phyloP scores from a whole-genome alignment of 2,329 filamentous ascomycete species.

The Claviceps pusilla region DNA sequence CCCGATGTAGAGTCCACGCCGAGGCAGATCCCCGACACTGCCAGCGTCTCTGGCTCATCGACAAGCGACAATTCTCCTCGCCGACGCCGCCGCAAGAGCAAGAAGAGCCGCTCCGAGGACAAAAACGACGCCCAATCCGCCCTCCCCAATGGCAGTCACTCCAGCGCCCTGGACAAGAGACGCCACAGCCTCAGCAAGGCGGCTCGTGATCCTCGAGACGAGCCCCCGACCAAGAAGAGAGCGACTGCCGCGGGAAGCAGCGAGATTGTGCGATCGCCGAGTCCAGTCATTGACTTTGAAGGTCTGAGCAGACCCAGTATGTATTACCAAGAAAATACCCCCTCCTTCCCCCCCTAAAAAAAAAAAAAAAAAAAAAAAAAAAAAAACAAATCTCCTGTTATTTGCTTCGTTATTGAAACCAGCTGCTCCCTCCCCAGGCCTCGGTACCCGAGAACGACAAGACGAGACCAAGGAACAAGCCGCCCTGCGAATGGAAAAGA shows the following conservation, averaged over 20 bases:
- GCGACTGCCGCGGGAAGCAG: slow-evolving; percentile 8
- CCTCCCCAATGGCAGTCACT: slow-evolving; percentile 16
- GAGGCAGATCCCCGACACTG: slow-evolving; percentile 15
- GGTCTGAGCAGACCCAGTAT: slow-evolving; percentile 44
- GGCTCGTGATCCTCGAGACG: slow-evolving; percentile 44
- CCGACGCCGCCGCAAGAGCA: slow-evolving; percentile 15
- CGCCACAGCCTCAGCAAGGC: slow-evolving; percentile 44
- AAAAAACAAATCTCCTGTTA: neutral
- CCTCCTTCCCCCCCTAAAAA: neutral
- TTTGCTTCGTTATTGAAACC: neutral
- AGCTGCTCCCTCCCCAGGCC: slow-evolving; percentile 24
- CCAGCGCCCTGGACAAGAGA: slow-evolving; percentile 23
- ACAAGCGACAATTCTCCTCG: slow-evolving; percentile 15
- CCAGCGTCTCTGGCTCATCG: slow-evolving; percentile 16
- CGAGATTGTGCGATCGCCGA: slow-evolving; percentile 22
- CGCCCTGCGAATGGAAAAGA: slow-evolving; percentile 37
- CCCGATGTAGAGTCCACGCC: slow-evolving; percentile 12
- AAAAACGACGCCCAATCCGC: slow-evolving; percentile 8
- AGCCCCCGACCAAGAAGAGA: slow-evolving; percentile 28
- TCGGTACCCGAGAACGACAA: slow-evolving; percentile 48
- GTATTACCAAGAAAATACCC: slow-evolving; percentile 8
- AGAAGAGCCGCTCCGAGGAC: slow-evolving; percentile 11
- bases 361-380: too few relatives aligned
- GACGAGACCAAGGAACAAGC: slow-evolving; percentile 35
- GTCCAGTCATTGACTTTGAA: slow-evolving; percentile 46